Evolutionary conservation across 371 early-diverging fungal species (phyloP), one percentile per base, ranked within the genome.

Genomic region (Mycotypha africana): DNA sequence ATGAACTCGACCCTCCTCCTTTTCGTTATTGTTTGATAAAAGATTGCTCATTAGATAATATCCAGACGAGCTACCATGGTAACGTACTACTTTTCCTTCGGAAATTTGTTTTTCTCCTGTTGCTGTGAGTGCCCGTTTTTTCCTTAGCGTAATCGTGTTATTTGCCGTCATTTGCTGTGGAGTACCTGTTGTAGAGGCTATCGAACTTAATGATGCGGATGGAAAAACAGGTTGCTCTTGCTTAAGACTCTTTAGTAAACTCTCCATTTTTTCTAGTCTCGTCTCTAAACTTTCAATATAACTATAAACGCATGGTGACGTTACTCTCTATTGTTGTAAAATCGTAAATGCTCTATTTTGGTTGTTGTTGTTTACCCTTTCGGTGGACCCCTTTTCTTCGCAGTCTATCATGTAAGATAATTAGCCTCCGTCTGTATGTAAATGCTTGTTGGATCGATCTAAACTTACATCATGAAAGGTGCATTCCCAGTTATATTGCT

Each of bases 301-400:
- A 5, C 70, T 68, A 46, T 19, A 45, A 30, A 30, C 23, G n/a
- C 20, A 37, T 21, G 33, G 38, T 11, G n/a, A n/a, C n/a, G n/a
- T n/a, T n/a, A n/a, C n/a, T n/a, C n/a, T n/a, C n/a, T n/a, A n/a
- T n/a, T n/a, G n/a, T n/a, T n/a, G n/a, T n/a, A n/a, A n/a, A n/a
- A n/a, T n/a, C 30, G 6, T 8, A 28, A 8, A 28, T 8, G 30
- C 30, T 12, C 30, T 28, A 8, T 28, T 28, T 28, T 28, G 30
- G 8, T 28, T 28, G 17, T 48, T 10, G 1, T 3, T 3, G 2
- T 15, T 33, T 70, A 70, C 71, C 73, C 73, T 58, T 72, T 72
- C 14, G 69, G 73, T 7, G 74, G 74, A 19, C 74, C 74, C 38
- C 74, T 59, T 28, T 73, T 73, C 42, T 65, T 73, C 4, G 65